These are phyloP conservation scores for Elymus sibiricus DNA, from an alignment of 176 grass and related monocot genomes.

Conservation along the genomic window DNA sequence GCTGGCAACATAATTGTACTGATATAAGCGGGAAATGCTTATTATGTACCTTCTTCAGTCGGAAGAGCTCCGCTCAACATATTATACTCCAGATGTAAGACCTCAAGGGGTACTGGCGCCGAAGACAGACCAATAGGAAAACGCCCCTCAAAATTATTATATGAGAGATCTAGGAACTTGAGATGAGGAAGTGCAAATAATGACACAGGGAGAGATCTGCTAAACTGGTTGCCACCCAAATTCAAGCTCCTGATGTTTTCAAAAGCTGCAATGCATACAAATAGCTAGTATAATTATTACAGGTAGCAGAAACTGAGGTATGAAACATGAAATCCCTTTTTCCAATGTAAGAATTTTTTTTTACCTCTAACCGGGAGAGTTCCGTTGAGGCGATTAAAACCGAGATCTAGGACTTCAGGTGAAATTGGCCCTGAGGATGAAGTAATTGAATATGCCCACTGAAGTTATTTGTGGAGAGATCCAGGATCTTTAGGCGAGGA, in stretches of 20 bases:
- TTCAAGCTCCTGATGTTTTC: background rate
- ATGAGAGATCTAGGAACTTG: background rate
- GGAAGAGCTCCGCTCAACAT: background rate
- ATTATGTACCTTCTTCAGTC: background rate
- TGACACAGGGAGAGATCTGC: background rate
- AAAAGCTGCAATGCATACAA: background rate
- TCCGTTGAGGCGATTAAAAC: background rate
- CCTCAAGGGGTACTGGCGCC: background rate
- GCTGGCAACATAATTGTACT: background rate
- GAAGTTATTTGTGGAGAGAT: no score
- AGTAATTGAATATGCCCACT: no score
- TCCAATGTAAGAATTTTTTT: background rate
- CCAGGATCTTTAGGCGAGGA: no score
- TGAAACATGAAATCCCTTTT: background rate
- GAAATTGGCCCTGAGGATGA: background rate
- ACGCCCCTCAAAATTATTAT: background rate
- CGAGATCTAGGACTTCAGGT: background rate
- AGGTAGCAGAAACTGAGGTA: background rate
- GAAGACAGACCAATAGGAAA: background rate
- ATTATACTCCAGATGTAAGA: background rate
- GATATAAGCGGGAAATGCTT: background rate
- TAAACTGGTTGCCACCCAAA: background rate
- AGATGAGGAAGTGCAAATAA: background rate
- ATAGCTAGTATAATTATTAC: background rate
- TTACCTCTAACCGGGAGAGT: background rate